phyloP scores from a whole-genome alignment of 352 stramenopile species.

The Globisporangium recalcitrans region DNA sequence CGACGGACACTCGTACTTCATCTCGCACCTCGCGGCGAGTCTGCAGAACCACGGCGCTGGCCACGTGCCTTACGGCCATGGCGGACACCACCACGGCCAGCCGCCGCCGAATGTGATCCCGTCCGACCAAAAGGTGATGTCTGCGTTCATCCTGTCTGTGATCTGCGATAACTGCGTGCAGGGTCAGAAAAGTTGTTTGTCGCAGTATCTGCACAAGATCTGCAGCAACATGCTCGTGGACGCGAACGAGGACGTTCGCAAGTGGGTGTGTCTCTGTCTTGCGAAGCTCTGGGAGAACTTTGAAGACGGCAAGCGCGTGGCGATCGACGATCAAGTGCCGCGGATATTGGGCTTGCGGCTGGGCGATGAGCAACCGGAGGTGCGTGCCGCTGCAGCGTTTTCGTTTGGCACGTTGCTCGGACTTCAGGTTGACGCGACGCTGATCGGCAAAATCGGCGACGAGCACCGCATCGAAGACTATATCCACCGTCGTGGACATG shows the following conservation, averaged over 20 bases:
- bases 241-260: slow-evolving; percentile 63
- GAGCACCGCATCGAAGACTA: slow-evolving; percentile 54
- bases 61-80: slow-evolving; percentile 9
- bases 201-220: slow-evolving; percentile 86
- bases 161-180: slow-evolving; percentile 91
- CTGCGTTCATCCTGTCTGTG: slow-evolving; percentile 93
- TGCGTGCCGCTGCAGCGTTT: slow-evolving; percentile 91
- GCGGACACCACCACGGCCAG: slow-evolving; percentile 11
- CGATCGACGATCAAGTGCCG: slow-evolving; percentile 85
- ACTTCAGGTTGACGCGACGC: slow-evolving; percentile 55
- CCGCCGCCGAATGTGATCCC: slow-evolving; percentile 40
- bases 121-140: slow-evolving; percentile 92
- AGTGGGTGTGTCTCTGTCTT: slow-evolving; percentile 90
- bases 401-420: slow-evolving; percentile 91
- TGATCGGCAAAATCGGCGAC: slow-evolving; percentile 45
- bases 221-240: slow-evolving; percentile 63
- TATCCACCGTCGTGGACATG: slow-evolving; percentile 46
- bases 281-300: slow-evolving; percentile 94
- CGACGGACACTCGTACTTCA: slow-evolving; percentile 94
- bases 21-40: slow-evolving; percentile 86
- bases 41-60: slow-evolving; percentile 36
- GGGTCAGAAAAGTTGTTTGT: slow-evolving; percentile 91
- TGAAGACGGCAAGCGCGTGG: slow-evolving; percentile 79
- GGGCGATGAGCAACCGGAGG: slow-evolving; percentile 82
- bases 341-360: slow-evolving; percentile 78